Evolutionary conservation across 2,329 filamentous ascomycete genomes (phyloP), one percentile per base, ranked within the genome.

Genomic region (Penicillium italicum): DNA sequence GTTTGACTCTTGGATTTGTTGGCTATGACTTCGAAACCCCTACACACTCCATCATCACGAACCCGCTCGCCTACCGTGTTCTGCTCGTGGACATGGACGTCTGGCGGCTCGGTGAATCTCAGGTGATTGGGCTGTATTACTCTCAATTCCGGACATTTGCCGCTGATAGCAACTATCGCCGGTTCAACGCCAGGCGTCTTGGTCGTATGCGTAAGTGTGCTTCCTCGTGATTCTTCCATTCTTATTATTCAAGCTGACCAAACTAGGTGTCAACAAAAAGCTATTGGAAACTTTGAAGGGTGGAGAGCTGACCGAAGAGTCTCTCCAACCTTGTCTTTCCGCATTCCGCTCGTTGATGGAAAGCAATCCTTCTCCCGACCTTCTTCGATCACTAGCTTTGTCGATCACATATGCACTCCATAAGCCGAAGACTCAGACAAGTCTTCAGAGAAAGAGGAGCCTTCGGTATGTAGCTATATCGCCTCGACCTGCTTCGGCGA

Each of bases 341-440:
- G 88, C 93, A 0, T 88, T 99, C 60, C 87, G 87, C 66, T 85
- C 86, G 12, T 81, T 99, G 5, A 83, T 97, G 30, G 87, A 86
- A 60, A 89, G 86, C 60, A 93, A 89, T 65, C 84, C 92, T 63
- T 92, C 88, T 49, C 87, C 89, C 16, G 91, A 96, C 70, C 86
- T 93, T 26, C 86, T 96, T 68, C 85, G 93, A 34, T 90, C 91
- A 2, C 77, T 99, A 41, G 90, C 94, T 2, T 81, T 97, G 22
- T 97, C 96, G 69, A 89, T 99, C 61, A 97, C 93, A 0, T 99
- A 94, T 71, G 88, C 91, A 6, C 84, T 97, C 59, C 91, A 97
- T 68, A 83, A 85, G 75, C 77, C 70, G 63, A 82, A 70, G 69
- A 74, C 69, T 26, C 58, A 68, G 33, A 56, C 57, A n/a, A 70